phyloP scores from a whole-genome alignment of 306 rosid genomes.

The Pyrus betulifolia region DNA sequence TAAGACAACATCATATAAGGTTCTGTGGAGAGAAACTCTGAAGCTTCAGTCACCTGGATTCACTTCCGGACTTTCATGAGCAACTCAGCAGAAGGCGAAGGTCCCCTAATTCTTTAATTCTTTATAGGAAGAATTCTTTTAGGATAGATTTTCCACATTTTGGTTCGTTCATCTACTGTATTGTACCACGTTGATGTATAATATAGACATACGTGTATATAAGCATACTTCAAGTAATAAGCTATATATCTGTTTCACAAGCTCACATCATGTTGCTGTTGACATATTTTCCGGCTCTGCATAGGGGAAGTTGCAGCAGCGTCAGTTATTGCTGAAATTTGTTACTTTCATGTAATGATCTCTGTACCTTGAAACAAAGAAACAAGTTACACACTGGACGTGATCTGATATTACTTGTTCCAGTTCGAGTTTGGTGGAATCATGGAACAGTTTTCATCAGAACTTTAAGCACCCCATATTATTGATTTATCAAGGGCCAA shows the following conservation, averaged over 20 bases:
- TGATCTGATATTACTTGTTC: background rate
- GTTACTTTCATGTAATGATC: no score
- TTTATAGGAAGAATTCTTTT: constrained; percentile 33
- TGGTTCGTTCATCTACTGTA: constrained; percentile 27
- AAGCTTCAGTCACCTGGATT: background rate
- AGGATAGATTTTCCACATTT: constrained; percentile 24
- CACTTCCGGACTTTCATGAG: background rate
- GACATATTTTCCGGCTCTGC: background rate
- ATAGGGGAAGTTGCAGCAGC: background rate
- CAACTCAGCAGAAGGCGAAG: background rate
- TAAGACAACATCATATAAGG: constrained; percentile 11
- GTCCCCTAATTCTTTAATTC: constrained; percentile 48
- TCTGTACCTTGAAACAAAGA: background rate
- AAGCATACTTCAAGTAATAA: background rate
- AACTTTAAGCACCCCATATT: no score
- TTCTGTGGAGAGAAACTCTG: background rate
- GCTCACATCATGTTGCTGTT: background rate
- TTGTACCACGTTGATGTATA: constrained; percentile 20
- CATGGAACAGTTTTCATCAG: no score
- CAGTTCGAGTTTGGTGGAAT: no score
- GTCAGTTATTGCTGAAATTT: background rate
- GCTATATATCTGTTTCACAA: background rate
- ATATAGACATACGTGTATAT: constrained; percentile 20
- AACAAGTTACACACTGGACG: background rate
- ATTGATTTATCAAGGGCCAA: background rate